Percentiles rank a stretch among this genome's conserved stretches.
phyloP scores from a whole-genome alignment of 176 grass and related monocot genomes.

The Thalia dealbata region DNA sequence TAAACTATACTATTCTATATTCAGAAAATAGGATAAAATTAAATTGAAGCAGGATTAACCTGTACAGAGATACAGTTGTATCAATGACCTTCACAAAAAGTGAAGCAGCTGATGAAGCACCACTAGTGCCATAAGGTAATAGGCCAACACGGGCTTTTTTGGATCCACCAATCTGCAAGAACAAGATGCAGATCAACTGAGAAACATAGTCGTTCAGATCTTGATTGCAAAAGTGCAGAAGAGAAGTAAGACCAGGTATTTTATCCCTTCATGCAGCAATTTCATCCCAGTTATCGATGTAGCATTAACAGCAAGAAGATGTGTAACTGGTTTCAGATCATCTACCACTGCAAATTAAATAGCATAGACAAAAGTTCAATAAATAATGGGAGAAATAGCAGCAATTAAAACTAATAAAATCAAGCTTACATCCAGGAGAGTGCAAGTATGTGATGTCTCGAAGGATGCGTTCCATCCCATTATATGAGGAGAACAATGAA shows the following conservation, averaged over 20 bases:
- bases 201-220: neutral
- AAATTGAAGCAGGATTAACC: slow-evolving; percentile 30
- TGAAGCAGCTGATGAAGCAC: slow-evolving; percentile 38
- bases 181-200: slow-evolving; percentile 18
- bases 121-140: slow-evolving; percentile 42
- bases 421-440: slow-evolving; percentile 67
- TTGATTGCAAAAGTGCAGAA: slow-evolving; percentile 1
- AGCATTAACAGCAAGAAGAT: slow-evolving; percentile 82
- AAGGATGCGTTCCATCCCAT: slow-evolving; percentile 48
- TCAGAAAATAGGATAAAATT: neutral
- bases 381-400: slow-evolving; percentile 9
- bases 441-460: slow-evolving; percentile 73
- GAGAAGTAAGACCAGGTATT: slow-evolving; percentile 51
- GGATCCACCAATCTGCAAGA: slow-evolving; percentile 54
- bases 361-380: slow-evolving; percentile 12
- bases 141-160: slow-evolving; percentile 74
- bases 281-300: slow-evolving; percentile 60
- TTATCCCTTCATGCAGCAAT: slow-evolving; percentile 64
- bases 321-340: slow-evolving; percentile 75
- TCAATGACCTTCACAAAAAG: slow-evolving; percentile 67
- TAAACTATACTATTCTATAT: too few relatives aligned
- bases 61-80: slow-evolving; percentile 61
- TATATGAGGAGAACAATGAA: slow-evolving; percentile 65
- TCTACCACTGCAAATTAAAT: slow-evolving; percentile 46
- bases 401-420: slow-evolving; percentile 13